These are phyloP conservation scores for Physaria fendleri DNA, from an alignment of 345 rosid genomes.

Conservation along the genomic window DNA sequence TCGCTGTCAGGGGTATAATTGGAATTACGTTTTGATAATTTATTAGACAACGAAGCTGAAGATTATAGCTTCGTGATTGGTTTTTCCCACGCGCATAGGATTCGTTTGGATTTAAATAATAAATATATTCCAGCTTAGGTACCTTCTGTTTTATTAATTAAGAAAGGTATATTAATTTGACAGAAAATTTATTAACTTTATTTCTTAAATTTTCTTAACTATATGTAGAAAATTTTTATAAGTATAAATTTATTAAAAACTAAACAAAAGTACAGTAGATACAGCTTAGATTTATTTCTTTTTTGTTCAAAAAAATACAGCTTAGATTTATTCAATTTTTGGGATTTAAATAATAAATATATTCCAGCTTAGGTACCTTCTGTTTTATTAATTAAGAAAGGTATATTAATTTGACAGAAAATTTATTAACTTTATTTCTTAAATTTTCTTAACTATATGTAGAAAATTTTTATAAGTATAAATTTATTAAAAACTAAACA, in stretches of 20 bases:
- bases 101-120: slow-evolving; percentile 2
- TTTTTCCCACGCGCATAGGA: slow-evolving; percentile 22
- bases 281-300: no score
- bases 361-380: background rate
- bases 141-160: background rate
- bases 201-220: background rate
- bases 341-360: background rate
- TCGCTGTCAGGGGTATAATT: slow-evolving; percentile 10
- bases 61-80: slow-evolving; percentile 16
- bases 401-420: background rate
- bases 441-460: background rate
- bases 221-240: no score
- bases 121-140: background rate
- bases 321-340: no score
- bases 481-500: no score
- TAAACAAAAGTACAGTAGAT: no score
- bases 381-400: background rate
- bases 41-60: slow-evolving; percentile 19
- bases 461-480: no score
- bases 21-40: slow-evolving; percentile 11
- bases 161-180: background rate
- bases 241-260: no score
- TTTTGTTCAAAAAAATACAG: no score
- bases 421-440: background rate
- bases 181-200: background rate